Evolutionary conservation across 352 stramenopile species (phyloP).

Genomic region (Phytopythium montanum): DNA sequence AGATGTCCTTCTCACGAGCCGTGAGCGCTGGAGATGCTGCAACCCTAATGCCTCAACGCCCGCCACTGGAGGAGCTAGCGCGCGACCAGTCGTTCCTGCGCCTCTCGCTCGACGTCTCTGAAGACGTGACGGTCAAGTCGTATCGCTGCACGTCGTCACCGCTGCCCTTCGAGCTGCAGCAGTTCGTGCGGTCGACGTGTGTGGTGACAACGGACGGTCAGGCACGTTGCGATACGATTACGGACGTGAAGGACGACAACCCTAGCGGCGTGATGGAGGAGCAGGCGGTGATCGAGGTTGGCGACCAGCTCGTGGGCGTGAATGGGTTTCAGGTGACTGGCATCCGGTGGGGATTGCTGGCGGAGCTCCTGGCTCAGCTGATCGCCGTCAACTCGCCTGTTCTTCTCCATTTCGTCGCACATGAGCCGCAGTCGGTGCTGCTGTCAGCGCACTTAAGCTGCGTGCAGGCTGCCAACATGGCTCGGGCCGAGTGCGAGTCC

Average conservation of each 20-base stretch:
- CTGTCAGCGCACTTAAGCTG: slow-evolving; percentile 57
- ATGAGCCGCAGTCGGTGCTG: slow-evolving; percentile 18
- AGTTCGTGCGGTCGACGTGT: slow-evolving; percentile 31
- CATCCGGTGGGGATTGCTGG: slow-evolving; percentile 40
- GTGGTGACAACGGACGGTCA: slow-evolving; percentile 35
- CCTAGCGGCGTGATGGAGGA: not conserved
- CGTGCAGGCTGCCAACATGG: slow-evolving; percentile 53
- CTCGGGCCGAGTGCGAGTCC: slow-evolving; percentile 55
- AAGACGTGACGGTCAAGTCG: slow-evolving; percentile 24
- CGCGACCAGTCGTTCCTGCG: slow-evolving; percentile 16
- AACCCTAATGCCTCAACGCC: slow-evolving; percentile 8
- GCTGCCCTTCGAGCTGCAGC: slow-evolving; percentile 35
- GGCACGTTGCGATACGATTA: slow-evolving; percentile 27
- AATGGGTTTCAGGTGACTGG: slow-evolving; percentile 47
- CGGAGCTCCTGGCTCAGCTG: slow-evolving; percentile 27
- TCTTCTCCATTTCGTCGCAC: slow-evolving; percentile 46
- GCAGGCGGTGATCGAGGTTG: slow-evolving; percentile 22
- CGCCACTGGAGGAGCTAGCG: slow-evolving; percentile 22
- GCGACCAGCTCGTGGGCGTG: slow-evolving; percentile 59
- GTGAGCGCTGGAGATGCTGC: slow-evolving; percentile 1
- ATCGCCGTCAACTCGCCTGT: slow-evolving; percentile 26
- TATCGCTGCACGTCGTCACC: slow-evolving; percentile 29
- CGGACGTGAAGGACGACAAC: slow-evolving; percentile 5
- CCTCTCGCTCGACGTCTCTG: slow-evolving; percentile 9
- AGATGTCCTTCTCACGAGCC: slow-evolving; percentile 59